A percentile compares a stretch with the other conserved stretches of the same genome.
phyloP scores from a whole-genome alignment of 2,329 filamentous ascomycete genomes.

The Cercospora zeae-maydis region DNA sequence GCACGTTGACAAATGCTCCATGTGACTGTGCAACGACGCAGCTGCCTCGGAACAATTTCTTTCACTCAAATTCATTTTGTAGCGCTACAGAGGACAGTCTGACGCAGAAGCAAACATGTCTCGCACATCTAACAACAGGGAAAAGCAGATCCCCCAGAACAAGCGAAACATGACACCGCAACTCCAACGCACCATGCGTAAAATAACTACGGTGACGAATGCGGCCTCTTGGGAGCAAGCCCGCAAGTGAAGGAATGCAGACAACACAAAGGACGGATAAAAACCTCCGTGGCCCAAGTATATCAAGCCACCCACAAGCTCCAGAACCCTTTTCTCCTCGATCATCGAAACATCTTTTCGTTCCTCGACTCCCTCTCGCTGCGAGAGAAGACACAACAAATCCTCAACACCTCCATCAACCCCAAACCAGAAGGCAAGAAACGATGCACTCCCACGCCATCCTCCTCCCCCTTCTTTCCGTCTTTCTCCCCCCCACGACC shows the following conservation, averaged over 20 bases:
- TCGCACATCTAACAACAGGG: neutral
- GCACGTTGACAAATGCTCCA: constrained; percentile 5
- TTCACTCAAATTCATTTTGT: neutral
- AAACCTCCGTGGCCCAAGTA: neutral
- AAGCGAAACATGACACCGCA: neutral
- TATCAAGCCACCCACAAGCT: neutral
- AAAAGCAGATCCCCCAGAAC: neutral
- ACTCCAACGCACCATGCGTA: neutral
- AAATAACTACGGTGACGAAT: neutral
- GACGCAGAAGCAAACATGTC: neutral
- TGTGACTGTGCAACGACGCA: neutral
- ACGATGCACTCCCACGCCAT: neutral
- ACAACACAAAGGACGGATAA: neutral
- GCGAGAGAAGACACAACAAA: neutral
- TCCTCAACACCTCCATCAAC: neutral
- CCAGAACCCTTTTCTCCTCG: neutral
- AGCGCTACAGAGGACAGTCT: neutral
- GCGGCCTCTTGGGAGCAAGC: neutral
- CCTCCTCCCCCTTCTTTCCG: neutral
- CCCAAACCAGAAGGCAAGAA: neutral
- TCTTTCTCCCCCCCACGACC: neutral
- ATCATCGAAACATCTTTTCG: no score
- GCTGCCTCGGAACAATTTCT: neutral
- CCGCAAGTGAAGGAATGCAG: neutral
- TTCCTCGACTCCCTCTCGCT: no score